Conservation (phyloP, 768 basidiomycete genomes). For the Imleria badia region DNA sequence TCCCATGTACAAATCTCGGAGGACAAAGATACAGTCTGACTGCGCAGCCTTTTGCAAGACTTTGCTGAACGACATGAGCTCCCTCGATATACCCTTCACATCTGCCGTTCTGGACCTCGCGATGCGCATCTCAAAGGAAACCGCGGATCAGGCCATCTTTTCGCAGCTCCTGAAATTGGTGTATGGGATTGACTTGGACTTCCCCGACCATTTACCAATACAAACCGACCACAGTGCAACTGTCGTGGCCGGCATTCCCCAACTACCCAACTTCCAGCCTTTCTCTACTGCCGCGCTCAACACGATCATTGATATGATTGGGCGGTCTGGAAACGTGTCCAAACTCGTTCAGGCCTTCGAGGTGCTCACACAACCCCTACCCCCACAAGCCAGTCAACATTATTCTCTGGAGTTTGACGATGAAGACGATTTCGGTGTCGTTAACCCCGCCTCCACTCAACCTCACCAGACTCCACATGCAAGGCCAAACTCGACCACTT, state of each 20-base stretch:
- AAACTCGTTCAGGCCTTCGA: constrained; percentile 77
- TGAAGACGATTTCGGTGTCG: constrained; percentile 53
- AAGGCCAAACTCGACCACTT: constrained; percentile 65
- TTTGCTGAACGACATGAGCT: constrained; percentile 60
- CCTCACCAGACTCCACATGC: constrained; percentile 43
- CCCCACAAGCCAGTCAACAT: constrained; percentile 44
- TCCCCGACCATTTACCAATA: constrained; percentile 64
- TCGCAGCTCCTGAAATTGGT: constrained; percentile 60
- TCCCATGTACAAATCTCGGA: constrained; percentile 45
- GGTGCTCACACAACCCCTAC: constrained; percentile 71
- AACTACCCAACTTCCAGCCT: constrained; percentile 35
- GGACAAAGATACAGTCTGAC: constrained; percentile 38
- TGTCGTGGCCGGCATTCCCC: constrained; percentile 12
- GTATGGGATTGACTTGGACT: constrained; percentile 76
- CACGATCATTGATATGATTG: constrained; percentile 70
- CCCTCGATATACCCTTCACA: constrained; percentile 47
- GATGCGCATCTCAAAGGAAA: constrained; percentile 65
- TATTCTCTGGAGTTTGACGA: constrained; percentile 61
- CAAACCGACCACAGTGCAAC: constrained; percentile 12
- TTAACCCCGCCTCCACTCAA: constrained; percentile 37
- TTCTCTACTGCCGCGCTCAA: constrained; percentile 70
- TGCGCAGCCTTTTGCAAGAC: constrained; percentile 48
- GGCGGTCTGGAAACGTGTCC: constrained; percentile 56
- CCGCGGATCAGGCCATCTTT: constrained; percentile 54
- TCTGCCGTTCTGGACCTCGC: constrained; percentile 64